Evolutionary conservation across 495 filamentous ascomycete species (phyloP), one percentile per base, ranked within the genome.

Genomic region (Schizothecium vesticola): DNA sequence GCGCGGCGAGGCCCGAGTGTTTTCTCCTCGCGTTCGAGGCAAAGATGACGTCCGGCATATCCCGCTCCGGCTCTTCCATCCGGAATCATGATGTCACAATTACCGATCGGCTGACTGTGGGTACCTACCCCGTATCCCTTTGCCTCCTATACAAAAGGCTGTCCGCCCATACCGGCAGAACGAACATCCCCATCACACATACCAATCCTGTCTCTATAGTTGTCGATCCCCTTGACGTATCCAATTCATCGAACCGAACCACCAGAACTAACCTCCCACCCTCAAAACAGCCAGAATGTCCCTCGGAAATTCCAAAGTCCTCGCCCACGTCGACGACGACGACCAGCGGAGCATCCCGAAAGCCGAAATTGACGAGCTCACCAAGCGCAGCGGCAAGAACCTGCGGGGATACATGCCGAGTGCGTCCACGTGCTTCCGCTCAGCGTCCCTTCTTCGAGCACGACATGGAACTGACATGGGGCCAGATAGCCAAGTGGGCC

Each of bases 321-420:
- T 67, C 31, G 63, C 66, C 63, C 62, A 77, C 69, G 69, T 72
- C 23, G 60, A 63, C 19, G 64, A 63, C 26, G 63, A 71, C 67
- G 21, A 62, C 36, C 75, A 77, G 68, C 68, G 65, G 13, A 67
- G 59, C 63, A n/a, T 71, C 64, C 43, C 24, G 8, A 31, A 67
- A 7, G 28, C 68, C 16, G 69, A 75, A 26, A 43, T 74, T 8
- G 70, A 74, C 16, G 55, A 75, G 51, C 33, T 71, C 9, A 59
- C 58, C 28, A 29, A 19, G 64, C 66, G 57, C 29, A 71, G 61
- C 22, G 73, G 73, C 3, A 65, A 71, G 65, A 77, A 77, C 28
- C 31, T 75, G 19, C 69, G 64, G 70, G 75, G 70, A 0, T 75
- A 70, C 36, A 29, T 68, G 56, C 67, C 70, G 11, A 70, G 75